Evolutionary conservation across 257 asterid species (phyloP), one percentile per base, ranked within the genome.

Genomic region (Plectranthus barbatus): DNA sequence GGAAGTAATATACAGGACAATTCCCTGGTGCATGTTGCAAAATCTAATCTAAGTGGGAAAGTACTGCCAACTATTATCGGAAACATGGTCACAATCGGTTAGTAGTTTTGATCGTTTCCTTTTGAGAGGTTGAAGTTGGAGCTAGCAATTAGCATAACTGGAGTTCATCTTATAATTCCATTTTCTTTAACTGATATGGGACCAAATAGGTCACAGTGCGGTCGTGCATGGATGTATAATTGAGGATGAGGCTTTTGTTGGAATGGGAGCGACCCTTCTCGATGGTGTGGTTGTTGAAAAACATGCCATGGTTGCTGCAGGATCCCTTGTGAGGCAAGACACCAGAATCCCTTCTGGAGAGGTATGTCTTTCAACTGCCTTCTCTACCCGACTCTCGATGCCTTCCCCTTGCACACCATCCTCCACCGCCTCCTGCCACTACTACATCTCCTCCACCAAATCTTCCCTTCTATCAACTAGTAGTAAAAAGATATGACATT

Each of bases 241-340:
- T 33, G 96, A 90, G 75, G 97, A 90, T 26, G 95, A 87, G 68
- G 86, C 97, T 24, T 87, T 90, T 73, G 84, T 90, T 68, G 97
- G 97, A 33, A 87, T 90, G 95, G 90, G 92, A 68, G 97, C 95
- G 20, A 85, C 77, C 34, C 84, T 90, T 69, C 95, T 90, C 60
- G 97, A 90, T 62, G 97, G 97, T 13, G 97, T 82, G 29, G 91
- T 81, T 65, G 86, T 87, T 13, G 97, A 85, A 67, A 90, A 83
- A 68, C 88, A 85, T 69, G 84, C 92, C 71, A 90, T 90, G 95
- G 96, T 90, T 73, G 95, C 92, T 72, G 96, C 97, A 0, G 97
- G 96, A 39, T 67, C 97, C 18, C 96, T 90, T 62, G 95, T 90
- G 64, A 83, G 86, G 72, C 97, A 87, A 77, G 76, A 85, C 66